These are phyloP conservation scores for Colletotrichum echinochloae DNA, from an alignment of 2,329 filamentous ascomycete species.

Conservation along the genomic window DNA sequence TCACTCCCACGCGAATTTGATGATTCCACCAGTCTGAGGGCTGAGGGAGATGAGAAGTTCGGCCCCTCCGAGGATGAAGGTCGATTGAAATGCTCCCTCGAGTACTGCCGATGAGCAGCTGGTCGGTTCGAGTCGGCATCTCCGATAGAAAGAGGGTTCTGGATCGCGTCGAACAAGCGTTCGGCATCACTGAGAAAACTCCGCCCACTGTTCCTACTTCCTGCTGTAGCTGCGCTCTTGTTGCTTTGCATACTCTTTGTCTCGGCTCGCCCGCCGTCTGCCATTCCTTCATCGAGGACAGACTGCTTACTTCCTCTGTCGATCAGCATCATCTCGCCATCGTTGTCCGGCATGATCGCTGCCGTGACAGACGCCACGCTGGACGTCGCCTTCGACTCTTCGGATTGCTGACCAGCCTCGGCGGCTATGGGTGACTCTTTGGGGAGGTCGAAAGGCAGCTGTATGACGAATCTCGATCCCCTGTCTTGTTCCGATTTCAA, in stretches of 20 bases:
- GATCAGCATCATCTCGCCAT: slow-evolving; percentile 72
- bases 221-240: slow-evolving; percentile 52
- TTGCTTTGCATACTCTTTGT: slow-evolving; percentile 50
- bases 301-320: slow-evolving; percentile 54
- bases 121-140: slow-evolving; percentile 17
- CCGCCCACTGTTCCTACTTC: slow-evolving; percentile 55
- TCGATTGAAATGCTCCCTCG: slow-evolving; percentile 37
- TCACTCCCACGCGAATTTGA: slow-evolving; percentile 27
- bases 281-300: slow-evolving; percentile 8
- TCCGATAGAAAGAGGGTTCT: slow-evolving; percentile 64
- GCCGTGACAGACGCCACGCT: slow-evolving; percentile 49
- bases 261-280: slow-evolving; percentile 30
- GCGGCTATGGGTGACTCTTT: slow-evolving; percentile 51
- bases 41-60: not conserved
- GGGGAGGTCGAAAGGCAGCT: slow-evolving; percentile 78
- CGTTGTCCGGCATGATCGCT: slow-evolving; percentile 47
- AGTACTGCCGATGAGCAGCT: slow-evolving; percentile 41
- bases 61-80: not conserved
- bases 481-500: slow-evolving; percentile 86
- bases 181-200: slow-evolving; percentile 74
- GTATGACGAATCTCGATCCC: slow-evolving; percentile 85
- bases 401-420: slow-evolving; percentile 36
- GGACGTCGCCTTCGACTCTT: slow-evolving; percentile 43
- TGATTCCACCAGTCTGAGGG: not conserved
- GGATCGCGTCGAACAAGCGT: slow-evolving; percentile 77